These are phyloP conservation scores for Allantophomopsis cytisporea DNA, from an alignment of 2,329 filamentous ascomycete species.

Conservation along the genomic window DNA sequence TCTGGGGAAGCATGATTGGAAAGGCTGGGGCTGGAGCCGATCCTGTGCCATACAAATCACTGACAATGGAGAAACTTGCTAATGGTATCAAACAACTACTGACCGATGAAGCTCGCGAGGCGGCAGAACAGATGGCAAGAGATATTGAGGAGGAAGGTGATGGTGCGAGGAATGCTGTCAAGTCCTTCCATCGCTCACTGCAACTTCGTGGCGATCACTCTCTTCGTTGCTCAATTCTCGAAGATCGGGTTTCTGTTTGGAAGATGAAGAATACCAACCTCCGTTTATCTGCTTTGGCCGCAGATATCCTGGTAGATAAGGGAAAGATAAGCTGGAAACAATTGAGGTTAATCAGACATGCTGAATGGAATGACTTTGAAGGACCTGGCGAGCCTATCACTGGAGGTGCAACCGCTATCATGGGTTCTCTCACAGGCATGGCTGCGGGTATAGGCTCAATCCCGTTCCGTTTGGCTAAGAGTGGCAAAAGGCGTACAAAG, in stretches of 20 bases:
- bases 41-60: constrained; percentile 53
- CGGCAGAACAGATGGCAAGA: constrained; percentile 43
- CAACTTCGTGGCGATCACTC: constrained; percentile 32
- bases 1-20: constrained; percentile 61
- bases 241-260: constrained; percentile 53
- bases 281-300: constrained; percentile 48
- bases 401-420: constrained; percentile 46
- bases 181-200: constrained; percentile 49
- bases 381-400: constrained; percentile 63
- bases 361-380: constrained; percentile 67
- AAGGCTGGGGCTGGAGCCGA: constrained; percentile 50
- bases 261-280: constrained; percentile 45
- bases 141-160: constrained; percentile 49
- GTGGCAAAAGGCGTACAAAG: constrained; percentile 37
- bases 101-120: constrained; percentile 41
- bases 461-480: constrained; percentile 46
- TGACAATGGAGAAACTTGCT: constrained; percentile 49
- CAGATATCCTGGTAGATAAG: constrained; percentile 46
- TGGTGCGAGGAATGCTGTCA: constrained; percentile 56
- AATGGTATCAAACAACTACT: constrained; percentile 60
- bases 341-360: constrained; percentile 49
- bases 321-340: constrained; percentile 50
- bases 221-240: constrained; percentile 54
- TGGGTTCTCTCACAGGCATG: constrained; percentile 41
- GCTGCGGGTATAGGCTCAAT: constrained; percentile 51